Base-by-base conservation (phyloP, 768 basidiomycete genomes). In the Lactarius akahatsu region DNA sequence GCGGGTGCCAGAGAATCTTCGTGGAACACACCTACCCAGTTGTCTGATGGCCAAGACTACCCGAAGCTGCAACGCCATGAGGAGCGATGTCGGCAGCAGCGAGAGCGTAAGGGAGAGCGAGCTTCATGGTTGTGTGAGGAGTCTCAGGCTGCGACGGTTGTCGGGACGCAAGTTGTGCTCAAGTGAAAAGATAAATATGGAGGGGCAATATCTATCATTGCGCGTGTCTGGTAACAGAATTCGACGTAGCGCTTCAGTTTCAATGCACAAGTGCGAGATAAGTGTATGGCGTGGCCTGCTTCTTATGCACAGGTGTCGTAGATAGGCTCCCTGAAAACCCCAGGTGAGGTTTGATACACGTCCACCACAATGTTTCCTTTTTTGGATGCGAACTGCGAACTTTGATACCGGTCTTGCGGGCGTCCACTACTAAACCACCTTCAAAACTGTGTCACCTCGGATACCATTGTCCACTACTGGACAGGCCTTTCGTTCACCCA, bases 41-140 rank as follows among this genome's bases (percentile, higher is more conserved):
- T 1, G 72, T 73, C 57, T 73, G 52, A 59, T 75, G 74, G 0
- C 73, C 72, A 5, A 74, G 69, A 30, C n/a, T 59, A 4, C 72
- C 73, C 74, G 72, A 75, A 4, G 74, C 74, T 23, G 61, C 32
- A 3, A 45, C 67, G 16, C 50, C 32, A 13, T 15, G 9, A 15
- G 69, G 64, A 5, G 64, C 34, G 26, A 54, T 52, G 26, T 62
- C 41, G 13, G 64, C 60, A 23, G 64, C 20, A 7, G 54, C 47
- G 0, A 65, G 45, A 15, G 52, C 58, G 32, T 61, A 61, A 43
- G 55, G 26, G 28, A 64, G 34, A 41, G 62, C 16, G 23, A 32
- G n/a, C 34, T 50, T 68, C 66, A 68, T 64, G 16, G 38, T 56
- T n/a, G n/a, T 36, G n/a, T 36, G 23, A 41, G 18, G n/a, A 45